Base-by-base conservation (phyloP, 1,284 basidiomycete genomes). In the Cutaneotrichosporon cutaneum region DNA sequence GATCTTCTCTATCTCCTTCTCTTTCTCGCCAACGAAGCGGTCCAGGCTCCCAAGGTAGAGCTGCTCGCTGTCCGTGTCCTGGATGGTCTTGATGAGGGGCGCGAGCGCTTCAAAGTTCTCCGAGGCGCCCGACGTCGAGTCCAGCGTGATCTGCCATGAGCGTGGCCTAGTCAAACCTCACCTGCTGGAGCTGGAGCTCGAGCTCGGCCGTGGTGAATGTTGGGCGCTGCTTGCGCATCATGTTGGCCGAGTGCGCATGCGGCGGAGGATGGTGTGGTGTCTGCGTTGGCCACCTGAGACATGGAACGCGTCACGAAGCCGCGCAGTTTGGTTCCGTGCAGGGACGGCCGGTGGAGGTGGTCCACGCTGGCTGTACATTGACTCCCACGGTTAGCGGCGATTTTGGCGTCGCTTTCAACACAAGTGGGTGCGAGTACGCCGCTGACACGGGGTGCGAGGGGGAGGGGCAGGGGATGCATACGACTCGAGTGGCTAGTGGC, bases 21-120 rank as follows among this genome's bases (percentile, higher is more conserved):
- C 96, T 81, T 98, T 97, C 67, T 92, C 87, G 71, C 90, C 87
- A 55, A 98, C 90, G 71, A 98, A 90, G 21, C 82, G 83, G 70
- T 92, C 89, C 55, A 98, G 83, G 47, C 89, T 91, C 51, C 89
- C 86, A 36, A 99, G 85, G 78, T 94, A 99, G 14, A 88, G 85
- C 64, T 97, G 93, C 73, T 97, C 93, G 72, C 94, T 92, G 53
- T 89, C 84, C 66, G 88, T 91, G 70, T 88, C 85, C 81, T 97
- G 90, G 68, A 99, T 93, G 69, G 92, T 90, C 77, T 92, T 92
- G 78, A 96, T 91, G 52, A 96, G 87, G 35, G 93, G 92, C 14
- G 90, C 92, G 16, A 95, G 86, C 58, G 94, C 90, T 79, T 95
- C 93, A 47, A 95, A 85, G 77, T 95, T 94, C 80, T 95, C 92